Evolutionary conservation across 345 rosid genomes (phyloP).

Genomic region (Eucalyptus cladocalyx): DNA sequence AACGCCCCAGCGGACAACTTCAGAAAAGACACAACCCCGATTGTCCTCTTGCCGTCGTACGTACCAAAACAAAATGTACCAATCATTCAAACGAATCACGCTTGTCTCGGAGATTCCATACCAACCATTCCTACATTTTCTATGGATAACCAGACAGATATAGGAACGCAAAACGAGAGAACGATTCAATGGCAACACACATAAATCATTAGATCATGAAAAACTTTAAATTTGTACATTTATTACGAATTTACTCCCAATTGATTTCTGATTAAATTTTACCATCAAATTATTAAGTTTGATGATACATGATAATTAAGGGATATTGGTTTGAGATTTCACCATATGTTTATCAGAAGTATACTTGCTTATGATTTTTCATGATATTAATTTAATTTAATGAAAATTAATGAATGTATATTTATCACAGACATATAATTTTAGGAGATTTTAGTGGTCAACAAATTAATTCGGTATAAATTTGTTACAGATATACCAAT

Average conservation of each 20-base stretch:
- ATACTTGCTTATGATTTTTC: rapidly evolving
- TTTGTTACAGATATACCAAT: rapidly evolving
- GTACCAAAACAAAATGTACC: neutral
- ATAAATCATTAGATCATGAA: neutral
- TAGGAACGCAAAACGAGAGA: neutral
- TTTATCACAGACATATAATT: rapidly evolving
- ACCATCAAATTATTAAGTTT: too few relatives aligned
- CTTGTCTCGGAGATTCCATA: neutral
- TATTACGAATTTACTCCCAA: rapidly evolving
- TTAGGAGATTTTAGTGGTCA: too few relatives aligned
- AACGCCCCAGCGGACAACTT: neutral
- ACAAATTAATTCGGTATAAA: too few relatives aligned
- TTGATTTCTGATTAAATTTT: rapidly evolving
- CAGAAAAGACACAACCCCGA: neutral
- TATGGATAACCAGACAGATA: neutral
- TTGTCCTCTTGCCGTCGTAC: neutral
- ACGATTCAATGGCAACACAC: neutral
- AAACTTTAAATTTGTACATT: too few relatives aligned
- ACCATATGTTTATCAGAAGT: rapidly evolving
- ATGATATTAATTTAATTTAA: rapidly evolving
- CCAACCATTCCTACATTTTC: neutral
- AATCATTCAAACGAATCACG: neutral
- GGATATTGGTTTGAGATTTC: too few relatives aligned
- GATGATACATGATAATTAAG: rapidly evolving
- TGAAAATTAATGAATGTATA: too few relatives aligned